Conservation (phyloP, 2,329 filamentous ascomycete species). For the Calycina marina region DNA sequence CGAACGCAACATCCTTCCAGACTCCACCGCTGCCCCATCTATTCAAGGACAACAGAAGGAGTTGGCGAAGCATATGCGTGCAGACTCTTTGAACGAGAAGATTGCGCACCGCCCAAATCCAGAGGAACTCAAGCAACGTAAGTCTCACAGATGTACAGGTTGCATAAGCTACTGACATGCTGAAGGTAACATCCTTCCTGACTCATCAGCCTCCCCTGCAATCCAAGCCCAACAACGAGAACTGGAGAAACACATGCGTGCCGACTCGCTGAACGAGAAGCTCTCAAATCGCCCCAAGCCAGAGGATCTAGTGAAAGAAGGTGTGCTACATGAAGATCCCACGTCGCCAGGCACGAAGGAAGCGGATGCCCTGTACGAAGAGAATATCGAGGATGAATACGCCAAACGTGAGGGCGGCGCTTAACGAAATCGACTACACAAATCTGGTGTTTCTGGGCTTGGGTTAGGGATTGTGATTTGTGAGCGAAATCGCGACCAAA, state of each 20-base stretch:
- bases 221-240: constrained; percentile 71
- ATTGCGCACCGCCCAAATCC: constrained; percentile 63
- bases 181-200: constrained; percentile 73
- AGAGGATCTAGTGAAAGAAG: constrained; percentile 62
- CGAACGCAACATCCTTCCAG: constrained; percentile 51
- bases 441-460: no score
- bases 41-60: constrained; percentile 71
- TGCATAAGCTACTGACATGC: not conserved
- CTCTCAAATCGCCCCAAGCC: constrained; percentile 64
- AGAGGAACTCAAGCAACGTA: no score
- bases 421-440: constrained; percentile 27
- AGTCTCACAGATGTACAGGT: no score
- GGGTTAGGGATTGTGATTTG: no score
- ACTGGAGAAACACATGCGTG: constrained; percentile 77
- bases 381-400: constrained; percentile 49
- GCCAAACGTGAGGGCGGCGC: constrained; percentile 48
- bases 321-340: constrained; percentile 60
- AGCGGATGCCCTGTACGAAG: constrained; percentile 35
- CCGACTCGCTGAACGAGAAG: constrained; percentile 76
- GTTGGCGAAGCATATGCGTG: constrained; percentile 77
- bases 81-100: constrained; percentile 76
- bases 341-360: no score
- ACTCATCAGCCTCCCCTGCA: constrained; percentile 61
- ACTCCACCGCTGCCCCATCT: constrained; percentile 61
- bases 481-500: no score